Base-by-base conservation (phyloP, 352 stramenopile genomes). In the Phytopythium vexans region DNA sequence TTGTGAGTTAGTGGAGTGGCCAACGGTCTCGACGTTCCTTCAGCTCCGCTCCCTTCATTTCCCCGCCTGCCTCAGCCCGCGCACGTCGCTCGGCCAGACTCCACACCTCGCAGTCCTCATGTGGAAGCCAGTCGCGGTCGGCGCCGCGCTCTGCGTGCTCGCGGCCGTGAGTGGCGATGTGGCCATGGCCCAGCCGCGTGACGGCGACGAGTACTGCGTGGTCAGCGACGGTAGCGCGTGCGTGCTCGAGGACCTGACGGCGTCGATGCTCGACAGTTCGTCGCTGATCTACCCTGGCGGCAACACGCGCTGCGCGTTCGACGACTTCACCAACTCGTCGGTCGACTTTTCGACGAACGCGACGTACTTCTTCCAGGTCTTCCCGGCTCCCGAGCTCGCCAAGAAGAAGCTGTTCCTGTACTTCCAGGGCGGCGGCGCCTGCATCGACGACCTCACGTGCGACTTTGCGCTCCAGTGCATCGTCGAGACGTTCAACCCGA, bases 321-420 rank as follows among this genome's bases (percentile, higher is more conserved):
- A 84, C 52, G 71, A 84, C 56, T 80, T 70, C 52, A 64, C 48
- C 41, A 62, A 74, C 41, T 60, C 58, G 42, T 68, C 51, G n/a
- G 62, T 72, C 11, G 56, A 67, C 54, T 82, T 76, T 27, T 57
- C 46, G n/a, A 78, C 72, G 21, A 82, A 82, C 46, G 33, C 64
- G 36, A 82, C 78, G 9, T 92, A 82, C 64, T 88, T 88, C 54
- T 89, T 89, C 65, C 76, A 88, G 58, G 68, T 89, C 12, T 89
- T 89, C 59, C 77, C 81, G 21, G 68, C 70, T 34, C 56, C 62
- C 14, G 61, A 75, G 14, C 47, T 77, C 44, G 65, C 60, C 54
- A 87, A 86, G 55, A 74, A 57, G 36, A 91, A 92, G 60, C 58
- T 92, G 12, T 57, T 92, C 52, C 54, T 92, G 40, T 92, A 80